phyloP scores from a whole-genome alignment of 2,329 filamentous ascomycete genomes.

The Calonectria honghensis region DNA sequence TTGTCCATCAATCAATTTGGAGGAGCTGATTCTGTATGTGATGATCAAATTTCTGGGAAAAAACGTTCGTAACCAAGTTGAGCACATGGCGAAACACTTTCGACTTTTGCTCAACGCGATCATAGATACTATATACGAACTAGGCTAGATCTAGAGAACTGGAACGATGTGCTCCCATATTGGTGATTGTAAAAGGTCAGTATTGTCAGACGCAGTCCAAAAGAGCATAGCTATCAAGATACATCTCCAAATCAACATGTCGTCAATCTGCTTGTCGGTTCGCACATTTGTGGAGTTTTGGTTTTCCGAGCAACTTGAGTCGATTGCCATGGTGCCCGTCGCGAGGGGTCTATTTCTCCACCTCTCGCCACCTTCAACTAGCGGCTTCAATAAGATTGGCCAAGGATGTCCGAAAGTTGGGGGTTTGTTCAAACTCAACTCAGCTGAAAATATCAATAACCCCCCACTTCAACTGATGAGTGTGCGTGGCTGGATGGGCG shows the following conservation, averaged over 20 bases:
- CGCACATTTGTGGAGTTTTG: background rate
- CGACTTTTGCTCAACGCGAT: no score
- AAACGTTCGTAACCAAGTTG: no score
- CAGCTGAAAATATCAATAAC: background rate
- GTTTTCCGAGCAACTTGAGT: background rate
- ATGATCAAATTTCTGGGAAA: no score
- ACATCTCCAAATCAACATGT: slow-evolving; percentile 2
- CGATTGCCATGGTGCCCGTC: background rate
- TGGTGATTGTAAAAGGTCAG: background rate
- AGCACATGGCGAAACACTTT: no score
- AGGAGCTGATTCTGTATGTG: no score
- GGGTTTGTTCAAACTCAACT: background rate
- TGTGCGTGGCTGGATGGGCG: background rate
- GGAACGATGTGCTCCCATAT: background rate
- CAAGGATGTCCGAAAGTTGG: background rate
- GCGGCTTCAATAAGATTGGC: background rate
- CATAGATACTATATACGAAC: background rate
- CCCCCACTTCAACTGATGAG: background rate
- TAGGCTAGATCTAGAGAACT: background rate
- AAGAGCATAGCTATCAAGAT: background rate
- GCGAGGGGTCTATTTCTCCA: background rate
- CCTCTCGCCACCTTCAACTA: background rate
- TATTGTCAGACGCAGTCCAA: background rate
- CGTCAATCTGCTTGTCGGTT: background rate
- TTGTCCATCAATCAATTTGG: no score